A percentile compares a stretch with the other conserved stretches of the same genome.
phyloP scores from a whole-genome alignment of 805 yeast species.

The Pichia paraexigua region DNA sequence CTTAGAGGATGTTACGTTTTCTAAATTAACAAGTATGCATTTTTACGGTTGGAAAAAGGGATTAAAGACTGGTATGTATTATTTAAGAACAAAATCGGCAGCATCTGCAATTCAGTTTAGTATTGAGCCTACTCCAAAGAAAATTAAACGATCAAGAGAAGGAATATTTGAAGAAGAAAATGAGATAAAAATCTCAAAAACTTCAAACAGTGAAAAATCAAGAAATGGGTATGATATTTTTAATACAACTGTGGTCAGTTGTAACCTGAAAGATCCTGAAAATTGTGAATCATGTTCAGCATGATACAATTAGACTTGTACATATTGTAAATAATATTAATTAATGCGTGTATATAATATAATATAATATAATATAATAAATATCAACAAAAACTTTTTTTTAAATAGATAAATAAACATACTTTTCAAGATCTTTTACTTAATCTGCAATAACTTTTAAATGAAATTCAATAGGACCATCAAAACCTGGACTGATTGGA shows the following conservation, averaged over 20 bases:
- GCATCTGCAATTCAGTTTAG: slow-evolving; percentile 94
- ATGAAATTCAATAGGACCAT: slow-evolving; percentile 32
- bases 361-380: no score
- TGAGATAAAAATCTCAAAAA: neutral
- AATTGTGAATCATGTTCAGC: slow-evolving; percentile 38
- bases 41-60: slow-evolving; percentile 99
- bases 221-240: slow-evolving; percentile 8
- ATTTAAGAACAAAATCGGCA: slow-evolving; percentile 95
- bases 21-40: slow-evolving; percentile 95
- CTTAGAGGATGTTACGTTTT: slow-evolving; percentile 87
- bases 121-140: slow-evolving; percentile 36
- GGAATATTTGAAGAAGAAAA: neutral
- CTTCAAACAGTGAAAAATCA: neutral
- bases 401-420: neutral
- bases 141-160: neutral
- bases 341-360: neutral
- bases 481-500: slow-evolving; percentile 38
- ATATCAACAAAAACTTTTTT: neutral
- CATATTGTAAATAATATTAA: neutral
- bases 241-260: slow-evolving; percentile 15
- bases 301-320: slow-evolving; percentile 8
- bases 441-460: slow-evolving; percentile 24
- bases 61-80: slow-evolving; percentile 97
- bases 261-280: slow-evolving; percentile 20
- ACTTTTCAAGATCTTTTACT: no score